Base-by-base conservation (phyloP, 83 land plant species). In the Thuja plicata region DNA sequence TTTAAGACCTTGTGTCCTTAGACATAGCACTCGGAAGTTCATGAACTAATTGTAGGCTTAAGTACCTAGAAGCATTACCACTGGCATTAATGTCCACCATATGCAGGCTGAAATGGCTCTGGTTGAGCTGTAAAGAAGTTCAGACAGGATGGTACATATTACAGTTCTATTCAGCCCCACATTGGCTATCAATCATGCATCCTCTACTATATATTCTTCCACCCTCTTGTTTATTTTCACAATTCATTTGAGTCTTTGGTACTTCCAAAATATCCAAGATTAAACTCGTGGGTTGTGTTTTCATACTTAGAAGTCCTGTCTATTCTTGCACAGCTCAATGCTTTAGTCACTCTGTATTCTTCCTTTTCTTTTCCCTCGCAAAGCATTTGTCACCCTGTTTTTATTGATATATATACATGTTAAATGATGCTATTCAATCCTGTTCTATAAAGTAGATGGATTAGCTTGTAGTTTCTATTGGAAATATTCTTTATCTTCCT, bases 61-160 rank as follows among this genome's bases (percentile, higher is more conserved):
- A 27, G 32, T 45, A 3, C n/a, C 84, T 3, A 81, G 30, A 81
- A 43, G 45, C 45, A 3, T 27, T 81, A 30, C 32, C 84, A 16
- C n/a, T 24, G 50, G 27, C 52, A 78, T 40, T 1, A 1, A 8
- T 81, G 43, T 43, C 10, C 52, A 41, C 32, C 43, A 24, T 32
- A 43, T 32, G 84, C 8, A 6, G 32, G 84, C 11, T 43, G 50
- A 9, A 7, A 81, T 81, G 50, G 84, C 13, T 80, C 21, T 81
- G n/a, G 27, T 81, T 81, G 84, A 81, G 84, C 84, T 81, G 84
- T 81, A 81, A 43, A 81, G 84, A 52, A 43, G 84, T 48, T 27
- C 30, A 80, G 9, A 13, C 84, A 80, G 84, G 17, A 80, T 80
- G 48, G 84, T 80, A 41, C 46, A 80, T 24, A 41, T 3, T 19